These are phyloP conservation scores for Pichia norvegensis DNA, from an alignment of 1,139 yeast species.

Conservation along the genomic window DNA sequence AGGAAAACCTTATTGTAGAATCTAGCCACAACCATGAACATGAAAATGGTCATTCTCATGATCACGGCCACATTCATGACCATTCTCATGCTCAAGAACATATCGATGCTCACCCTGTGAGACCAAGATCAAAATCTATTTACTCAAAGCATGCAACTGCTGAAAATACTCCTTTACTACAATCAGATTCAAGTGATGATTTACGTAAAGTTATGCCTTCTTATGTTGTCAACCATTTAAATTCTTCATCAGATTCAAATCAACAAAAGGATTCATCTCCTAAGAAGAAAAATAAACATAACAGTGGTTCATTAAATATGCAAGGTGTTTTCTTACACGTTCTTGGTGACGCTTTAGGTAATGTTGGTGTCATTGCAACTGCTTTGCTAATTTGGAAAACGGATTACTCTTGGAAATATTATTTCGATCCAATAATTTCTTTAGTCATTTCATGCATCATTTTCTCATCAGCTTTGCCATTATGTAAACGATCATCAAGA, in stretches of 20 bases:
- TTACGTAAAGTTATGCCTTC: slow-evolving; percentile 29
- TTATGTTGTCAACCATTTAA: slow-evolving; percentile 24
- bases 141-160: slow-evolving; percentile 7
- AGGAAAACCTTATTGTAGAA: slow-evolving; percentile 1
- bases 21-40: neutral
- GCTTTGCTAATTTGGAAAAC: slow-evolving; percentile 94
- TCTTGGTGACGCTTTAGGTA: slow-evolving; percentile 92
- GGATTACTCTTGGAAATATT: slow-evolving; percentile 77
- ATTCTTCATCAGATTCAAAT: neutral
- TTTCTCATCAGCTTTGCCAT: slow-evolving; percentile 84
- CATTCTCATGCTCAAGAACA: slow-evolving; percentile 7
- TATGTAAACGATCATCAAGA: slow-evolving; percentile 79
- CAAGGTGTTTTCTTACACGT: slow-evolving; percentile 95
- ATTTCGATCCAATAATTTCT: slow-evolving; percentile 81
- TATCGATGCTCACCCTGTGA: slow-evolving; percentile 6
- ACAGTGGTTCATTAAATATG: slow-evolving; percentile 73
- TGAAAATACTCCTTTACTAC: slow-evolving; percentile 7
- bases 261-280: neutral
- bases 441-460: slow-evolving; percentile 80
- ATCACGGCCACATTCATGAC: slow-evolving; percentile 9
- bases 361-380: slow-evolving; percentile 83
- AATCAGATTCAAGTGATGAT: slow-evolving; percentile 16
- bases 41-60: slow-evolving; percentile 6
- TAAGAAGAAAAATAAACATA: neutral
- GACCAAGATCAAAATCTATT: slow-evolving; percentile 6